Evolutionary conservation across 2,329 filamentous ascomycete genomes (phyloP).

Genomic region (Cercospora zeina): DNA sequence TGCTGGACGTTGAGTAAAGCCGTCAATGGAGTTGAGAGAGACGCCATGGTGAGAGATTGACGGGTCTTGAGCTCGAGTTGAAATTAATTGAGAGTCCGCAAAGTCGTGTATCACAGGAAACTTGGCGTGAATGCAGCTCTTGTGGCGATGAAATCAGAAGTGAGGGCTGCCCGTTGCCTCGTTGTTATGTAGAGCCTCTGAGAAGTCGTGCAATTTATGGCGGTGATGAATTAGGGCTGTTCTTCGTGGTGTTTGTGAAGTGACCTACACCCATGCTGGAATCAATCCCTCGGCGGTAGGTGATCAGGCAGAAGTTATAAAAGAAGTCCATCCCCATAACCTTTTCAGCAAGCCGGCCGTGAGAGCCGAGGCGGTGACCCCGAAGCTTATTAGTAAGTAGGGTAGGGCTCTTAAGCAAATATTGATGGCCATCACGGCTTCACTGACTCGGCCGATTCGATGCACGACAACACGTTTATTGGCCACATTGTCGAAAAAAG

Average conservation of each 20-base stretch:
- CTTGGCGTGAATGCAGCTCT: background rate
- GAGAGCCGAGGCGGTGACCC: background rate
- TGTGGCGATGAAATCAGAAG: background rate
- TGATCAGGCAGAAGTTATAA: no score
- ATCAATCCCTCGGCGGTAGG: no score
- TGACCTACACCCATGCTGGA: background rate
- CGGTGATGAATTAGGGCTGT: background rate
- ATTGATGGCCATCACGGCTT: conserved; percentile 1
- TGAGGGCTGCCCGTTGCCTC: background rate
- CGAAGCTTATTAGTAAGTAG: no score
- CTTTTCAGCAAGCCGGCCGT: background rate
- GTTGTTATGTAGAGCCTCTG: background rate
- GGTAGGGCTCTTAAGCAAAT: background rate
- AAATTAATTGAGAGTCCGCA: background rate
- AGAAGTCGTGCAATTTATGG: background rate
- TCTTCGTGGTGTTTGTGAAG: background rate
- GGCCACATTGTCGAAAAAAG: no score
- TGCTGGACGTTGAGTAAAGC: conserved; percentile 97
- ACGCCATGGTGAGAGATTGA: conserved; percentile 54
- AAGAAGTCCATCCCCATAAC: background rate
- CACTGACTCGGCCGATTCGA: conserved; percentile 5
- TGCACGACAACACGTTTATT: background rate
- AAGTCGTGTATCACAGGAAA: no score
- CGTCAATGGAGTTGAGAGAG: conserved; percentile 77
- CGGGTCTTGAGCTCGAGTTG: background rate